Conservation (phyloP, 2,329 filamentous ascomycete genomes). For the Pseudogymnoascus sp. region DNA sequence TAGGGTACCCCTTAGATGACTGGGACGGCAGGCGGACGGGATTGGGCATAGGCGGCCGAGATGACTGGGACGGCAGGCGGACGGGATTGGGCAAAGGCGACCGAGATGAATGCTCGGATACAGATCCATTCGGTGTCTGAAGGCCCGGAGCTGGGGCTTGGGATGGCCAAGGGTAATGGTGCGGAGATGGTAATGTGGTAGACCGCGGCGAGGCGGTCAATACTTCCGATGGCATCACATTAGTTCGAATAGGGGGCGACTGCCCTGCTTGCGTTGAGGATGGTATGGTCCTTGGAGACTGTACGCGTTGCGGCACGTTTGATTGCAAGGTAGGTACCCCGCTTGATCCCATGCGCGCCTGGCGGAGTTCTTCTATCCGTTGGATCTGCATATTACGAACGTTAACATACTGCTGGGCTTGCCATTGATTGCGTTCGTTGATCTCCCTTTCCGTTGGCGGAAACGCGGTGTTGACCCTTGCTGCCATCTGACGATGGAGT, state of each 20-base stretch:
- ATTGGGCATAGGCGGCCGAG: too few species aligned
- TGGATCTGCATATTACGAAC: slow-evolving; percentile 15
- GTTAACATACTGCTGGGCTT: slow-evolving; percentile 19
- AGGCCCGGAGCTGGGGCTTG: too few species aligned
- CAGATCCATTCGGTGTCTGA: too few species aligned
- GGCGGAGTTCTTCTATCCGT: background rate
- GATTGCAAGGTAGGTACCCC: slow-evolving; percentile 2
- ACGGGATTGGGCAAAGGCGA: too few species aligned
- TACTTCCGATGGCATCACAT: background rate
- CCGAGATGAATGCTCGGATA: background rate
- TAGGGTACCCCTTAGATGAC: too few species aligned
- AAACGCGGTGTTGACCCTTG: slow-evolving; percentile 20
- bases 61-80: too few species aligned
- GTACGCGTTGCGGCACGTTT: background rate
- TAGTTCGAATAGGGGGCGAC: background rate
- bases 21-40: too few species aligned
- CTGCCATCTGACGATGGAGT: slow-evolving; percentile 24
- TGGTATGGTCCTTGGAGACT: background rate
- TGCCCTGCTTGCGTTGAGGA: background rate
- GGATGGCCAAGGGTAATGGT: background rate
- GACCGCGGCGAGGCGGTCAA: background rate
- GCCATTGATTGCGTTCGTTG: slow-evolving; percentile 18
- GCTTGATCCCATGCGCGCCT: background rate
- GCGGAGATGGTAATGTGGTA: background rate
- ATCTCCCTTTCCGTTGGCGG: slow-evolving; percentile 24